A percentile compares a stretch with the other conserved stretches of the same genome.
These are phyloP conservation scores for Fusarium sp. DNA, from an alignment of 2,329 filamentous ascomycete species.

Conservation along the genomic window DNA sequence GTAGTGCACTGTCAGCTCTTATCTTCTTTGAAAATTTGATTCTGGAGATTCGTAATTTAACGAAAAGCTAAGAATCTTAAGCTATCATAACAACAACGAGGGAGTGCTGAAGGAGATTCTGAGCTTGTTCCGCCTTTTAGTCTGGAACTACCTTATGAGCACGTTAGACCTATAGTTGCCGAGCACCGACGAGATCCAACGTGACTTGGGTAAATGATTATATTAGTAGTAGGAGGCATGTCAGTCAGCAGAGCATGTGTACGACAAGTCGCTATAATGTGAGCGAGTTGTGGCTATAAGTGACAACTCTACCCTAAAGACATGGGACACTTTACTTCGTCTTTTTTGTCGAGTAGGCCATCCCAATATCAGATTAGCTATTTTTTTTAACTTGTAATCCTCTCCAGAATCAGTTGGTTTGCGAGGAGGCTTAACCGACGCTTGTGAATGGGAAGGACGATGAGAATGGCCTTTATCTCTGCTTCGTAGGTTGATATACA, in stretches of 20 bases:
- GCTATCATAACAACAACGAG: neutral
- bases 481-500: neutral
- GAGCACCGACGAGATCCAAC: neutral
- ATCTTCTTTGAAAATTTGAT: neutral
- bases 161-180: neutral
- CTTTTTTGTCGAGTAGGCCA: neutral
- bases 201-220: too few species aligned
- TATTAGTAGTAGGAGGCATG: neutral
- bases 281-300: neutral
- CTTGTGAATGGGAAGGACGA: neutral
- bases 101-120: neutral
- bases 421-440: neutral
- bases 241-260: neutral
- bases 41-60: neutral
- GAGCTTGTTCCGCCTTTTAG: neutral
- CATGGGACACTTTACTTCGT: neutral
- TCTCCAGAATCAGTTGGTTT: neutral
- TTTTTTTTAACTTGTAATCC: neutral
- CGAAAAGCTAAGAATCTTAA: neutral
- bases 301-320: neutral
- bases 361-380: neutral
- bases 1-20: neutral
- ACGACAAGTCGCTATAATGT: neutral
- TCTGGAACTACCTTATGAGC: too few species aligned
- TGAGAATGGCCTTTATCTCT: neutral